phyloP scores from a whole-genome alignment of 148 eudicot genomes.

The Rhododendron simsii region DNA sequence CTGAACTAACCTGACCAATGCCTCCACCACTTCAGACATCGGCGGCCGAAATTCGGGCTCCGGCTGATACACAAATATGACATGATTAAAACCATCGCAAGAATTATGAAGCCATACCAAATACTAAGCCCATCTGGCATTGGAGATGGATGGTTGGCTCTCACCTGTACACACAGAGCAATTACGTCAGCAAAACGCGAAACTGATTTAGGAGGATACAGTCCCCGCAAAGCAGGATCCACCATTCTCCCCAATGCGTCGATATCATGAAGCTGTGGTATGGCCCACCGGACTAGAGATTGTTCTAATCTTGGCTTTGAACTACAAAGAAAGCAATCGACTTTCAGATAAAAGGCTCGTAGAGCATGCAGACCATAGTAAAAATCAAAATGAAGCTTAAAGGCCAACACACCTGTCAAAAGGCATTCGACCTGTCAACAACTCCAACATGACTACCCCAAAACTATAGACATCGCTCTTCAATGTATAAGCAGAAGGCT shows the following conservation, averaged over 20 bases:
- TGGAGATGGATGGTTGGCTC: background rate
- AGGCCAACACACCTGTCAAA: constrained; percentile 48
- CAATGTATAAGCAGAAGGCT: constrained; percentile 33
- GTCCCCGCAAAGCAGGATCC: constrained; percentile 62
- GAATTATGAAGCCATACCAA: background rate
- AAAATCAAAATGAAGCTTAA: background rate
- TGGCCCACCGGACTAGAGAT: constrained; percentile 60
- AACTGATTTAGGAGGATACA: constrained; percentile 60
- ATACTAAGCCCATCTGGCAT: background rate
- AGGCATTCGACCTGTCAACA: constrained; percentile 73
- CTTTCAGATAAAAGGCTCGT: background rate
- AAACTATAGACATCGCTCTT: constrained; percentile 73
- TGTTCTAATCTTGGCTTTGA: constrained; percentile 51
- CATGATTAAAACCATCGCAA: background rate
- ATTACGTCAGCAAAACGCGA: constrained; percentile 62
- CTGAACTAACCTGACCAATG: constrained; percentile 36
- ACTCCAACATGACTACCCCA: constrained; percentile 72
- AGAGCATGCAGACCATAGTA: background rate
- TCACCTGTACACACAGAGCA: constrained; percentile 62
- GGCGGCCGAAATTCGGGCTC: constrained; percentile 65
- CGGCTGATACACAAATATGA: constrained; percentile 21
- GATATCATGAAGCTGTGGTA: constrained; percentile 59
- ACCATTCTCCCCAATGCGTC: constrained; percentile 61
- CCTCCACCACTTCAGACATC: constrained; percentile 53
- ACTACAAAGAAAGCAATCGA: constrained; percentile 20